Percentiles rank a stretch among this genome's conserved stretches.
Conservation (phyloP, 768 basidiomycete genomes). For the Leucosporidium scottii region DNA sequence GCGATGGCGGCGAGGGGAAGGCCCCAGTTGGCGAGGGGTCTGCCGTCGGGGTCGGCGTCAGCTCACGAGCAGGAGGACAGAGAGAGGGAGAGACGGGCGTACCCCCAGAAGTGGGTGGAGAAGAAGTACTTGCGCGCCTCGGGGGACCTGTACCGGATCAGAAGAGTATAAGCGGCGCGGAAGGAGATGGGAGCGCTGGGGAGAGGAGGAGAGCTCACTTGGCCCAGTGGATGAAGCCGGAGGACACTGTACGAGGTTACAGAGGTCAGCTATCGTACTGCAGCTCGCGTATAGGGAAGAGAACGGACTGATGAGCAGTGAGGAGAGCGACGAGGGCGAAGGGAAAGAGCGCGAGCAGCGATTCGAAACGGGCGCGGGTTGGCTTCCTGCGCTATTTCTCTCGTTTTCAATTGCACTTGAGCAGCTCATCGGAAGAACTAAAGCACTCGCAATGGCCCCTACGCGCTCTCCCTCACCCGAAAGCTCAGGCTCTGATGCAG, state of each 20-base stretch:
- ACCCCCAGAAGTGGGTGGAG: constrained; percentile 48
- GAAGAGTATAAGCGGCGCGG: too few species aligned
- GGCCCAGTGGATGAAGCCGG: constrained; percentile 79
- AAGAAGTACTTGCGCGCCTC: constrained; percentile 91
- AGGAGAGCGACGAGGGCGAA: not conserved
- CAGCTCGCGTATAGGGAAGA: too few species aligned
- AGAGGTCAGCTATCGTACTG: too few species aligned
- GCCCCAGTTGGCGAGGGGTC: constrained; percentile 83
- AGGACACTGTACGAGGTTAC: constrained; percentile 51
- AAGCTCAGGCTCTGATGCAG: not conserved
- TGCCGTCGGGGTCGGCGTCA: not conserved
- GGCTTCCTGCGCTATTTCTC: not conserved
- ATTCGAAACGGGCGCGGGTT: not conserved
- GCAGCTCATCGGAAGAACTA: not conserved
- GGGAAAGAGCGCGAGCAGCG: not conserved
- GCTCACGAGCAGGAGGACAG: not conserved
- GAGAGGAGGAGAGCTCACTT: constrained; percentile 45
- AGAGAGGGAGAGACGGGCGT: not conserved
- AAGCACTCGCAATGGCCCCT: not conserved
- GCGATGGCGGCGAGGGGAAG: constrained; percentile 86
- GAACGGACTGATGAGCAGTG: too few species aligned
- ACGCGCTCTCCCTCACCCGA: not conserved
- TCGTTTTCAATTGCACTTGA: not conserved
- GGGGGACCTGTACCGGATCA: constrained; percentile 44
- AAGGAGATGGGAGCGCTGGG: not conserved